Evolutionary conservation across 257 asterid species (phyloP), one percentile per base, ranked within the genome.

Genomic region (Nicotiana obtusifolia): DNA sequence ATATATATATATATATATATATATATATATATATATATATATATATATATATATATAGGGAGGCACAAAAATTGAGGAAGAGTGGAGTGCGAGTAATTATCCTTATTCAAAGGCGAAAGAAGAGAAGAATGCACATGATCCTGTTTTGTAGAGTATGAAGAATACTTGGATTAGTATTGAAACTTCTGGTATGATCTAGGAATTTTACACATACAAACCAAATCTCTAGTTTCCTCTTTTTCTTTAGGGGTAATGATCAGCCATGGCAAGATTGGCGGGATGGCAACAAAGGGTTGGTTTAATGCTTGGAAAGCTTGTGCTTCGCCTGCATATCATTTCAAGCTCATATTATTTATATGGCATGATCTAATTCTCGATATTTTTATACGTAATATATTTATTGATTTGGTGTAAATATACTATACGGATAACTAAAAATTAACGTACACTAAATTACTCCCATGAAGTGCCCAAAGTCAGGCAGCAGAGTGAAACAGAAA

Each of bases 41-140:
- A n/a, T n/a, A n/a, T n/a, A n/a, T n/a, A n/a, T n/a, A n/a, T n/a
- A 44, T 71, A 11, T 73, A 73, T 69, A 67, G 37, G 22, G 49
- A 73, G 10, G 59, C 10, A 6, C 57, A 60, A 28, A 49, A 61
- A 52, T 60, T 41, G 17, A 31, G 11, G 24, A 15, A 4, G 68
- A 64, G 84, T 76, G 82, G 82, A 14, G 28, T 85, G 83, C 52
- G 76, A 83, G 76, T 15, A 28, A 24, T 66, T 60, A 80, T 85
- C 89, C 93, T 52, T 65, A 28, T 86, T 60, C 83, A 82, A 82
- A 77, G 93, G 89, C 90, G 89, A 80, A 76, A 86, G 82, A 85
- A 80, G 86, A 85, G 92, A 87, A 86, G 64, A 78, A 76, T 47
- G 88, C 92, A 92, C 93, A 83, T 91, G 95, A 89, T 87, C 69